Conservation (phyloP, 2,329 filamentous ascomycete species). For the Hirsutella rhossiliensis region DNA sequence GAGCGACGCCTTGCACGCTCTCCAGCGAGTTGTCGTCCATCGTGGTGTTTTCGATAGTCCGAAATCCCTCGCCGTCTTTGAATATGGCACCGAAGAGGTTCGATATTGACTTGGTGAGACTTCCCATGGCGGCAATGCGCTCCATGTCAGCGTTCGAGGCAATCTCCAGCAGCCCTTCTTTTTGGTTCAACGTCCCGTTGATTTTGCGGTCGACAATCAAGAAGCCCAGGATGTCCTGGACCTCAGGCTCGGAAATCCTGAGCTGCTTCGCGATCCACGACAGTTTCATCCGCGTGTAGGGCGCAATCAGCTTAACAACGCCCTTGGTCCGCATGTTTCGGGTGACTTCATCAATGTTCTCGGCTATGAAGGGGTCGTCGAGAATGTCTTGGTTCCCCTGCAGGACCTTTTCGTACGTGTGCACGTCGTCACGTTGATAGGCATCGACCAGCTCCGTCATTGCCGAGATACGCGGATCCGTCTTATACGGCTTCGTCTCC, state of each 20-base stretch:
- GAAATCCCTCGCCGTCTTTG: slow-evolving; percentile 64
- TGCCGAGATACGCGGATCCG: slow-evolving; percentile 83
- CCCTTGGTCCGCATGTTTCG: slow-evolving; percentile 97
- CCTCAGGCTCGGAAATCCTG: slow-evolving; percentile 72
- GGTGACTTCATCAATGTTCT: slow-evolving; percentile 98
- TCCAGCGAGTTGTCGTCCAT: slow-evolving; percentile 18
- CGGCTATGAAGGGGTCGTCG: slow-evolving; percentile 88
- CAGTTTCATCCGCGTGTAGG: slow-evolving; percentile 86
- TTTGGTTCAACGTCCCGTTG: slow-evolving; percentile 79
- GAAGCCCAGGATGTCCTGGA: slow-evolving; percentile 91
- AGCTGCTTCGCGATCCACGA: slow-evolving; percentile 80
- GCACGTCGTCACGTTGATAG: slow-evolving; percentile 91
- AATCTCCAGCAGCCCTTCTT: slow-evolving; percentile 72
- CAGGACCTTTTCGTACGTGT: slow-evolving; percentile 78
- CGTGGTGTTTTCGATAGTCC: slow-evolving; percentile 12
- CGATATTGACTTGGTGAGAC: slow-evolving; percentile 60
- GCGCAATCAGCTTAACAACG: slow-evolving; percentile 82
- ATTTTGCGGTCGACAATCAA: slow-evolving; percentile 86
- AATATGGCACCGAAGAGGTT: slow-evolving; percentile 62
- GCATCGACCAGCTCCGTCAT: slow-evolving; percentile 97
- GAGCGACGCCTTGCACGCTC: slow-evolving; percentile 6
- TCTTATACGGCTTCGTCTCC: slow-evolving; percentile 96
- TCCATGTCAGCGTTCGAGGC: slow-evolving; percentile 61
- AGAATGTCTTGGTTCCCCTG: slow-evolving; percentile 81
- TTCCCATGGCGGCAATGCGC: slow-evolving; percentile 59